These are phyloP conservation scores for Sporisorium reilianum DNA, from an alignment of 1,284 basidiomycete species.

Conservation along the genomic window DNA sequence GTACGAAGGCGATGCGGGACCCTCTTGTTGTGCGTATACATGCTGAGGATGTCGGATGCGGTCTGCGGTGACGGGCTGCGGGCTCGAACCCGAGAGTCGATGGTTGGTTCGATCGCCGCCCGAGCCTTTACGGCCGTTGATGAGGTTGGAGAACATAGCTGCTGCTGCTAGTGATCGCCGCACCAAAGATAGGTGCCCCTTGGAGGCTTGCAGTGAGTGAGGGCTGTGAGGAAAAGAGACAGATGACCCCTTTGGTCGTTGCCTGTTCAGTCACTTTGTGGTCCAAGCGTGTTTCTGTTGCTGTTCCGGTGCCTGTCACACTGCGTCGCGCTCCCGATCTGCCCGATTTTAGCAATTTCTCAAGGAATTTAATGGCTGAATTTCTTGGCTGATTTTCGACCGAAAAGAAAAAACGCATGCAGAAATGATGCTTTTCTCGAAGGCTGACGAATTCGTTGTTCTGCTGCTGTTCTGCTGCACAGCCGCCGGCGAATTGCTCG, in stretches of 20 bases:
- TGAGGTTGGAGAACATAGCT: slow-evolving; percentile 50
- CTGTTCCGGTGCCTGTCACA: not conserved
- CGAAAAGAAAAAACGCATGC: too few relatives aligned
- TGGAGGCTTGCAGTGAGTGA: not conserved
- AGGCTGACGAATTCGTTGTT: not conserved
- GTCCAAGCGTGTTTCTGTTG: slow-evolving; percentile 3
- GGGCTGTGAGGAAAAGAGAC: slow-evolving; percentile 9
- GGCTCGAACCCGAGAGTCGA: slow-evolving; percentile 28
- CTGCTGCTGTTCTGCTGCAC: too few relatives aligned
- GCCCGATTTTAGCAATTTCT: not conserved
- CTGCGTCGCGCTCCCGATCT: not conserved
- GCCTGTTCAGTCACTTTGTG: not conserved
- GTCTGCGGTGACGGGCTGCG: slow-evolving; percentile 36
- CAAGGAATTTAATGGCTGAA: too few relatives aligned
- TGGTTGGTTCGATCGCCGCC: slow-evolving; percentile 40
- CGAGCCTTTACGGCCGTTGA: slow-evolving; percentile 45
- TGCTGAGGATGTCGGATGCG: slow-evolving; percentile 51
- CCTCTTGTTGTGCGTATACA: slow-evolving; percentile 35
- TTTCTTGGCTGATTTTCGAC: too few relatives aligned
- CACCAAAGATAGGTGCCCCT: slow-evolving; percentile 3
- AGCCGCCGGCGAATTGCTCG: slow-evolving; percentile 21
- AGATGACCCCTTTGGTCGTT: too few relatives aligned
- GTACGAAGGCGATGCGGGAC: slow-evolving; percentile 23
- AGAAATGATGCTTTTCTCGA: slow-evolving; percentile 2
- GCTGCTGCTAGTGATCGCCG: not conserved